Percentiles rank a stretch among this genome's conserved stretches.
Conservation (phyloP, 176 grass and related monocot genomes). For the Lolium perenne region DNA sequence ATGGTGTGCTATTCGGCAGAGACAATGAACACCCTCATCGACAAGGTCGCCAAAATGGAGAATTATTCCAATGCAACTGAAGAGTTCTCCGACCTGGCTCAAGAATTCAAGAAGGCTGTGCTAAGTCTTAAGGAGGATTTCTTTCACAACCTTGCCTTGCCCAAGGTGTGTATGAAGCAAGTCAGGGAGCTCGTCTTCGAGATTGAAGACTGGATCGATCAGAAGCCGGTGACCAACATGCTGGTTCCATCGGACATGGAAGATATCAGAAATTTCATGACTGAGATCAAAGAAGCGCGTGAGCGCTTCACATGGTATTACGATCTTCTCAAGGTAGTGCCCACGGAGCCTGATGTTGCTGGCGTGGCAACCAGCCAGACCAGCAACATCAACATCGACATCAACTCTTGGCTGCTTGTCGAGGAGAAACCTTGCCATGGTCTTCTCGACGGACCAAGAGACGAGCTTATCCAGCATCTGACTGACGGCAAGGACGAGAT, state of each 20-base stretch:
- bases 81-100: too few species aligned
- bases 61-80: neutral
- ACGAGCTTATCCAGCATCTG: neutral
- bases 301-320: constrained; percentile 5
- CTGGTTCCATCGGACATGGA: neutral
- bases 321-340: neutral
- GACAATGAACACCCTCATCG: neutral
- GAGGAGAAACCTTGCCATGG: constrained; percentile 9
- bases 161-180: constrained; percentile 29
- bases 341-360: neutral
- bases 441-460: neutral
- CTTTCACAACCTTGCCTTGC: neutral
- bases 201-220: constrained; percentile 29
- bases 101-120: neutral
- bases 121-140: neutral
- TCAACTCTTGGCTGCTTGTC: neutral
- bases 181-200: constrained; percentile 29
- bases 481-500: neutral
- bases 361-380: neutral
- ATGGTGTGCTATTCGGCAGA: neutral
- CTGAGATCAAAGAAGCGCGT: neutral
- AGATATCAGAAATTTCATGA: neutral
- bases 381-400: neutral
- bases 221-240: neutral
- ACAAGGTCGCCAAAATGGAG: neutral